A percentile compares a stretch with the other conserved stretches of the same genome.
phyloP scores from a whole-genome alignment of 306 rosid genomes.

The Psophocarpus tetragonolobus region DNA sequence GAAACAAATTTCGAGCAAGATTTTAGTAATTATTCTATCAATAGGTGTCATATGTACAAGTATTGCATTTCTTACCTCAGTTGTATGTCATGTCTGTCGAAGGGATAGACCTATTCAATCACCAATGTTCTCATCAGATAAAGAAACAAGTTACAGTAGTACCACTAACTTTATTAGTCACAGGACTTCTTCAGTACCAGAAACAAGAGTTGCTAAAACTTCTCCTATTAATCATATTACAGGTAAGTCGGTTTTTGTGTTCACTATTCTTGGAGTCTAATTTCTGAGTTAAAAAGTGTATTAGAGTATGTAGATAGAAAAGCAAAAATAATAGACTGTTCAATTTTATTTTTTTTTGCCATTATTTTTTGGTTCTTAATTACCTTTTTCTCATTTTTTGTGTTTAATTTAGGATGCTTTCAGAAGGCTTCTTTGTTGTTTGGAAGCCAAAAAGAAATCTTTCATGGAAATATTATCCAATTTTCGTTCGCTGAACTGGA shows the following conservation, averaged over 20 bases:
- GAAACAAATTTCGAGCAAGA: conserved; percentile 64
- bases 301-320: too few relatives aligned
- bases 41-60: conserved; percentile 63
- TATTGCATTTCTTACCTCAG: conserved; percentile 61
- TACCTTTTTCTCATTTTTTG: neutral
- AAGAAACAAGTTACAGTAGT: conserved; percentile 68
- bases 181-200: conserved; percentile 51
- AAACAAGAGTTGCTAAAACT: conserved; percentile 44
- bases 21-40: conserved; percentile 55
- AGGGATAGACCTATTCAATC: conserved; percentile 55
- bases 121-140: conserved; percentile 59
- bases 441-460: conserved; percentile 55
- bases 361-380: conserved; percentile 14
- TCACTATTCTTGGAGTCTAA: conserved; percentile 11
- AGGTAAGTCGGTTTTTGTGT: conserved; percentile 43
- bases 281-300: neutral
- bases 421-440: conserved; percentile 57
- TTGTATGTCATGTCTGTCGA: conserved; percentile 56
- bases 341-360: neutral
- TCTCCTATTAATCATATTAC: conserved; percentile 53
- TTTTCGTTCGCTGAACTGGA: conserved; percentile 81
- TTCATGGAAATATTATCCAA: conserved; percentile 68
- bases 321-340: too few relatives aligned
- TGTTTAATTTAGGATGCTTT: conserved; percentile 69
- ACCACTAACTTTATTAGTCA: conserved; percentile 64